Conservation (phyloP, 495 filamentous ascomycete species). For the Endocarpon pusillum region DNA sequence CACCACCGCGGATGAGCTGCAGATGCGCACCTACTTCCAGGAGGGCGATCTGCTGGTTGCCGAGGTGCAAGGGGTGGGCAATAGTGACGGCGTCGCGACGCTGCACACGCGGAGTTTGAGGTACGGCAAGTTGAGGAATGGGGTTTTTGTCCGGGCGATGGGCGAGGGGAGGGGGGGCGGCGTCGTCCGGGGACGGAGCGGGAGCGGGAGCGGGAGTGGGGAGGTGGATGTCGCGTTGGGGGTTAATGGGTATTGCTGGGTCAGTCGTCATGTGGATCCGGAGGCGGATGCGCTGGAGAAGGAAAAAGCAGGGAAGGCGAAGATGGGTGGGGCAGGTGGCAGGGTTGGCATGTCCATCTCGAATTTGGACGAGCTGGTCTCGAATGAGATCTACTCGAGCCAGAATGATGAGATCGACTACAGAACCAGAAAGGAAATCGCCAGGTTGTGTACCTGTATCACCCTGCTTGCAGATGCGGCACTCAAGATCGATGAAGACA, state of each 20-base stretch:
- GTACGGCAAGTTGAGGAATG: slow-evolving; percentile 91
- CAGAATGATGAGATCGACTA: slow-evolving; percentile 70
- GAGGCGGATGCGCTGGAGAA: slow-evolving; percentile 25
- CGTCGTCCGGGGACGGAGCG: slow-evolving; percentile 57
- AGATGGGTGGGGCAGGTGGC: slow-evolving; percentile 24
- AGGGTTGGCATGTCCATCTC: slow-evolving; percentile 47
- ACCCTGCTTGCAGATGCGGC: slow-evolving; percentile 65
- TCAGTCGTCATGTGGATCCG: slow-evolving; percentile 53
- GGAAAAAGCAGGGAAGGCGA: slow-evolving; percentile 19
- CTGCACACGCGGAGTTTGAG: slow-evolving; percentile 79
- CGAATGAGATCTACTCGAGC: slow-evolving; percentile 64
- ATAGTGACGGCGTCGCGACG: slow-evolving; percentile 57
- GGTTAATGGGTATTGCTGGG: slow-evolving; percentile 93
- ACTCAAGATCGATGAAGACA: slow-evolving; percentile 78
- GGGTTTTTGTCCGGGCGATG: slow-evolving; percentile 63
- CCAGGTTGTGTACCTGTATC: slow-evolving; percentile 61
- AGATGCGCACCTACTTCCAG: slow-evolving; percentile 81
- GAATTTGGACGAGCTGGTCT: slow-evolving; percentile 64
- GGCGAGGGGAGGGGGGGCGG: slow-evolving; percentile 63
- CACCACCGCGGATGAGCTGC: slow-evolving; percentile 86
- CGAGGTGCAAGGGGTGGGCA: slow-evolving; percentile 72
- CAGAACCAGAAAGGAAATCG: slow-evolving; percentile 73
- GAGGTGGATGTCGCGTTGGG: slow-evolving; percentile 77
- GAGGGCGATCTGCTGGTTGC: slow-evolving; percentile 84
- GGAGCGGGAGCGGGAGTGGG: slow-evolving; percentile 48